phyloP scores from a whole-genome alignment of 345 rosid species.

The Murraya paniculata region DNA sequence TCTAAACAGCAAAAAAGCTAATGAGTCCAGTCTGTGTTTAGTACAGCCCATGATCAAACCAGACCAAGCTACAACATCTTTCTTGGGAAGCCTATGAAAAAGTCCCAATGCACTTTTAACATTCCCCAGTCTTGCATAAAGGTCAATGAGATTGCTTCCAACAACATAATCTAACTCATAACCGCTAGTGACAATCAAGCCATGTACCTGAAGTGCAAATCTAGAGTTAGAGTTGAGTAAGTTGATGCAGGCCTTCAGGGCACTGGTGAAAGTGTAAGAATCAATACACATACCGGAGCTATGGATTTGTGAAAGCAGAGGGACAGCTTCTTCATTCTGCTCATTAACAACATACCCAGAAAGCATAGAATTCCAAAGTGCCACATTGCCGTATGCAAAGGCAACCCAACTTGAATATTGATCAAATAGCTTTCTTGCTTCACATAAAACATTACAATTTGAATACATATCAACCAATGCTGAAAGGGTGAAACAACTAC shows the following conservation, averaged over 20 bases:
- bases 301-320: slow-evolving; percentile 41
- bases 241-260: slow-evolving; percentile 58
- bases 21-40: slow-evolving; percentile 38
- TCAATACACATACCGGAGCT: slow-evolving; percentile 40
- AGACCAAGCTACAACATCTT: slow-evolving; percentile 66
- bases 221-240: slow-evolving; percentile 34
- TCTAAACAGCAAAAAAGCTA: slow-evolving; percentile 45
- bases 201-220: slow-evolving; percentile 65
- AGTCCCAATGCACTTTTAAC: slow-evolving; percentile 34
- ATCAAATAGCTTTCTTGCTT: slow-evolving; percentile 40
- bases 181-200: slow-evolving; percentile 48
- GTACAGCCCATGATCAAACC: slow-evolving; percentile 53
- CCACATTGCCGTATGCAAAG: slow-evolving; percentile 23
- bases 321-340: slow-evolving; percentile 40
- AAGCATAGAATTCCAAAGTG: slow-evolving; percentile 65
- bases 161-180: slow-evolving; percentile 55
- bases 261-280: slow-evolving; percentile 61
- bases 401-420: slow-evolving; percentile 7
- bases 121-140: slow-evolving; percentile 50
- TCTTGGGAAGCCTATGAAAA: slow-evolving; percentile 49
- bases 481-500: slow-evolving; percentile 48
- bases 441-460: slow-evolving; percentile 41
- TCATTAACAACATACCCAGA: slow-evolving; percentile 52
- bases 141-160: slow-evolving; percentile 60
- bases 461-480: slow-evolving; percentile 77